Conservation (phyloP, 345 rosid species). For the Angophora floribunda region DNA sequence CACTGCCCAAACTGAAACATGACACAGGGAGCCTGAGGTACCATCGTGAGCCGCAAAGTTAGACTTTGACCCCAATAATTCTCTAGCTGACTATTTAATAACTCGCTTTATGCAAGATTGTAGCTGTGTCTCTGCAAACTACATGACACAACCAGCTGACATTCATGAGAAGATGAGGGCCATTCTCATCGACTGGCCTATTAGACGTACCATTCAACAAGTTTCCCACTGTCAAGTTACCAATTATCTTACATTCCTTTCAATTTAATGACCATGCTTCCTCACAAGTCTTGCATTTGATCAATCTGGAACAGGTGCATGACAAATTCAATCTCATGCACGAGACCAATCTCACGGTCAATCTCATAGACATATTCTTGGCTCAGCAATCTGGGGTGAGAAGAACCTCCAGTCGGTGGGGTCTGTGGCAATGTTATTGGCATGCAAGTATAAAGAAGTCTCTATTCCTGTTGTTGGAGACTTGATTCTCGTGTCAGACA, state of each 20-base stretch:
- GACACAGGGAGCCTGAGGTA: too few relatives aligned
- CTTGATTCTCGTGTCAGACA: conserved; percentile 75
- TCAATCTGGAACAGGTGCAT: conserved; percentile 44
- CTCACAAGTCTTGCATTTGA: neutral
- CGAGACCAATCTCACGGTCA: conserved; percentile 55
- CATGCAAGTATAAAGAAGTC: conserved; percentile 97
- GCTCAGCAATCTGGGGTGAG: conserved; percentile 49
- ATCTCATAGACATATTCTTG: conserved; percentile 28
- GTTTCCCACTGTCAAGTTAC: neutral
- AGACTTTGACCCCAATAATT: too few relatives aligned
- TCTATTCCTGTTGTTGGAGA: conserved; percentile 85
- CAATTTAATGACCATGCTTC: neutral
- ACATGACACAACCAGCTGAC: conserved; percentile 68
- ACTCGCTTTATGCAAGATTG: conserved; percentile 22
- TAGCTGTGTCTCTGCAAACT: conserved; percentile 46
- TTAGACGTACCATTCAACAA: conserved; percentile 43
- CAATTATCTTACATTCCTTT: neutral
- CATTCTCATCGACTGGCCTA: conserved; percentile 84
- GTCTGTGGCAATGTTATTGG: conserved; percentile 76
- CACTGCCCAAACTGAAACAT: too few relatives aligned
- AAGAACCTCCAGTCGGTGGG: conserved; percentile 90
- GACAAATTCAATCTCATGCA: conserved; percentile 78
- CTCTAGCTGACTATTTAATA: neutral
- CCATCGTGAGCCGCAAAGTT: too few relatives aligned
- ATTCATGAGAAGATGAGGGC: conserved; percentile 92